A percentile compares a stretch with the other conserved stretches of the same genome.
These are phyloP conservation scores for Bertia moriformis DNA, from an alignment of 2,329 filamentous ascomycete species.

Conservation along the genomic window DNA sequence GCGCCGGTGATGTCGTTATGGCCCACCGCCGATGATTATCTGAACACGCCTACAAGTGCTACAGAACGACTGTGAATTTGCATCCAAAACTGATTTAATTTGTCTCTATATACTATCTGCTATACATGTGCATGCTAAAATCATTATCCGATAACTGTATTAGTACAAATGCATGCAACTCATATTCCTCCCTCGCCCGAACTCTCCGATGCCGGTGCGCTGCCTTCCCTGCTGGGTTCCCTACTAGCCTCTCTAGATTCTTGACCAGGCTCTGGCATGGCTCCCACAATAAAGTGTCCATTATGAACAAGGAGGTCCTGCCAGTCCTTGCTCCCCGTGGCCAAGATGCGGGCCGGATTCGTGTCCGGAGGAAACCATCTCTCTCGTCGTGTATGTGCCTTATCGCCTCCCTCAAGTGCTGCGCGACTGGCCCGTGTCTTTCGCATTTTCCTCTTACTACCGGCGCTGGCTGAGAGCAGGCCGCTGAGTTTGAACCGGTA, in stretches of 20 bases:
- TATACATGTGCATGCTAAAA: too few relatives aligned
- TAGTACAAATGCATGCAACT: too few relatives aligned
- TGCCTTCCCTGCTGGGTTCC: not conserved
- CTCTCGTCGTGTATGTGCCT: slow-evolving; percentile 53
- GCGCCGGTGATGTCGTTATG: slow-evolving; percentile 1
- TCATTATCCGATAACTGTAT: too few relatives aligned
- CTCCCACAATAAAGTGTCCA: not conserved
- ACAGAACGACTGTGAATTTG: not conserved
- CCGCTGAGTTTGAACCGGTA: slow-evolving; percentile 45
- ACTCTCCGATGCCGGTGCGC: not conserved
- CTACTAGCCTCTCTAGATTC: too few relatives aligned
- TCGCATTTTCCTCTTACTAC: slow-evolving; percentile 37
- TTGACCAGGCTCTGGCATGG: too few relatives aligned
- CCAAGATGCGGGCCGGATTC: slow-evolving; percentile 46
- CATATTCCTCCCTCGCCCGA: not conserved
- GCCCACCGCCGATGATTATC: too few relatives aligned
- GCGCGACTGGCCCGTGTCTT: slow-evolving; percentile 64
- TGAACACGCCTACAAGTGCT: too few relatives aligned
- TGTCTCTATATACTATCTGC: too few relatives aligned
- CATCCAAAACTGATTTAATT: too few relatives aligned
- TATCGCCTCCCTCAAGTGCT: slow-evolving; percentile 61
- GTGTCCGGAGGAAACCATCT: slow-evolving; percentile 54
- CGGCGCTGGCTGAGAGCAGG: not conserved
- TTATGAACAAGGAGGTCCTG: slow-evolving; percentile 5
- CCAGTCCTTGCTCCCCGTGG: slow-evolving; percentile 39